Conservation (phyloP, 2,329 filamentous ascomycete genomes). For the Fusarium sacchari region DNA sequence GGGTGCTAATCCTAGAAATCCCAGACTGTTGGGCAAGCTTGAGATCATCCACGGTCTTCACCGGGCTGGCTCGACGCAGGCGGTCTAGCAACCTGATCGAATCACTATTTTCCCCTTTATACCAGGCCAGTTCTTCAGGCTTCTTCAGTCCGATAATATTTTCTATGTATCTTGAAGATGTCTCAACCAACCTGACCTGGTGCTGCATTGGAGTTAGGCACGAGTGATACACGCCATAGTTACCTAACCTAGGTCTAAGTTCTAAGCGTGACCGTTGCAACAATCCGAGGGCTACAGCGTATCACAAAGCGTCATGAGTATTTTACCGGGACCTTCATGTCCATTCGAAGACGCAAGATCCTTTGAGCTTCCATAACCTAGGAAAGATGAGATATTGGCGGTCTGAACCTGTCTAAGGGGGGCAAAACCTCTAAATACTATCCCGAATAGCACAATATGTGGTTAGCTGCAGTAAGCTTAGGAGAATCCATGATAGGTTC, state of each 20-base stretch:
- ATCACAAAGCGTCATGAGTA: neutral
- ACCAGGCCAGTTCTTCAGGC: neutral
- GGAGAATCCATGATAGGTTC: neutral
- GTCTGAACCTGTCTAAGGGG: neutral
- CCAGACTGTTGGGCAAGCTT: neutral
- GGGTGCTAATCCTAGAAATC: too few relatives aligned
- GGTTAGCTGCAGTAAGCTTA: neutral
- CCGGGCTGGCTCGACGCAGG: neutral
- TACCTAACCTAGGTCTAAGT: neutral
- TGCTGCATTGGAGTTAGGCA: neutral
- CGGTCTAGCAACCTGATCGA: neutral
- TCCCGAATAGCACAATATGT: neutral
- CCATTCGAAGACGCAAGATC: neutral
- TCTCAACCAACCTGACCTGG: neutral
- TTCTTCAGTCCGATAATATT: neutral
- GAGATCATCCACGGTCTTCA: neutral
- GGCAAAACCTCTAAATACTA: neutral
- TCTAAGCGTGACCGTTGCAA: neutral
- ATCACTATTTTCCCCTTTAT: neutral
- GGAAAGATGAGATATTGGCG: neutral
- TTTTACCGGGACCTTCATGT: rapidly evolving
- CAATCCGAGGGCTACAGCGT: neutral
- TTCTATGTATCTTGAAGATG: neutral
- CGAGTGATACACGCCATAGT: neutral
- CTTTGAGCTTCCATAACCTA: neutral